Evolutionary conservation across 495 filamentous ascomycete genomes (phyloP).

Genomic region (Articulospora tetracladia): DNA sequence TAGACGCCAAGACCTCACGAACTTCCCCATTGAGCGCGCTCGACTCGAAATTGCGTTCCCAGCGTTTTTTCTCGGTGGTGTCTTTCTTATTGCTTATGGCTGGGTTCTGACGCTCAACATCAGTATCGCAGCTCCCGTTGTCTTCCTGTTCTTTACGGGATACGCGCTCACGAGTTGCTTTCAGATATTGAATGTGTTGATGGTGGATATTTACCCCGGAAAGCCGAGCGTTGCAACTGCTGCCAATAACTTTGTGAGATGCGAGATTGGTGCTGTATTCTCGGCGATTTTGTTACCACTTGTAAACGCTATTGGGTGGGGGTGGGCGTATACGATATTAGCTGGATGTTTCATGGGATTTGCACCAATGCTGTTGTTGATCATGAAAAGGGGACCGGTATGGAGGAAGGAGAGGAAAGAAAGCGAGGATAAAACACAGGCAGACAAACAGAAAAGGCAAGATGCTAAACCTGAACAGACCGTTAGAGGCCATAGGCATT

Average conservation of each 20-base stretch:
- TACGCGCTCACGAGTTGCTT: conserved; percentile 46
- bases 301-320: not conserved
- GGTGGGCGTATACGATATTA: conserved; percentile 2
- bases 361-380: not conserved
- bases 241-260: conserved; percentile 5
- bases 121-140: conserved; percentile 43
- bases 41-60: conserved; percentile 55
- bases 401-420: not conserved
- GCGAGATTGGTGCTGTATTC: not conserved
- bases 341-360: not conserved
- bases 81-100: conserved; percentile 47
- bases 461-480: conserved; percentile 3
- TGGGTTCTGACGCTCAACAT: conserved; percentile 49
- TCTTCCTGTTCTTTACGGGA: conserved; percentile 54
- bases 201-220: conserved; percentile 35
- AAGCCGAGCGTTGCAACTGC: not conserved
- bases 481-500: too few species aligned
- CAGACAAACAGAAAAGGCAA: not conserved
- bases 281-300: not conserved
- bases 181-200: conserved; percentile 49
- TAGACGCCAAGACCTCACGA: conserved; percentile 42
- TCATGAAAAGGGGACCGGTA: not conserved
- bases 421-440: not conserved
- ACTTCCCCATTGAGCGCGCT: conserved; percentile 65
- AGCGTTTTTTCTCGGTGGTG: conserved; percentile 36